Evolutionary conservation across 139 green algal genomes (phyloP), one percentile per base, ranked within the genome.

Genomic region (Chlamydomonas schloesseri): DNA sequence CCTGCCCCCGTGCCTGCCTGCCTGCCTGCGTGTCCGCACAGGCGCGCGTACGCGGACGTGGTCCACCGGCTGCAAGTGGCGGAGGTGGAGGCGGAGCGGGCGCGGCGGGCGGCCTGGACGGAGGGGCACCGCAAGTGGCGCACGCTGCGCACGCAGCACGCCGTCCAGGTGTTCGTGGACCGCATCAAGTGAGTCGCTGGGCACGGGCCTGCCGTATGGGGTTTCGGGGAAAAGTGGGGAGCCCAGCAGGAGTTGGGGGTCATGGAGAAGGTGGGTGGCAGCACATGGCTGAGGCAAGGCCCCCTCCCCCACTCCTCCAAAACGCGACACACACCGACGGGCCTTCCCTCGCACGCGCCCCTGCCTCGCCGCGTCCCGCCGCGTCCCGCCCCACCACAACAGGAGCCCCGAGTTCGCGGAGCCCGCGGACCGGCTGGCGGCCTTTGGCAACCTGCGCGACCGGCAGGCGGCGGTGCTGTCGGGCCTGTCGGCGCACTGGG

Each of bases 81-180:
- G 28, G 86, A 94, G 88, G 80, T 93, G 42, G 76, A 90, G 84
- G 60, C 62, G 65, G 91, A 94, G 77, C 74, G 75, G 17, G n/a
- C 29, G 8, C 82, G 89, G 33, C 82, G 89, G 28, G 64, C 83
- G 71, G 77, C 68, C 26, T 95, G 90, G 89, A 85, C 93, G 81
- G 87, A 80, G 46, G 93, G 81, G 0, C 76, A 92, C 29, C 58
- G 34, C 33, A 31, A 55, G 20, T 95, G 93, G 93, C 83, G 93
- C 21, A 88, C 82, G 5, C 82, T 94, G 65, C 90, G 89, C 73
- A 94, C 90, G 33, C 89, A 90, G n/a, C 91, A 95, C 76, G 87
- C 91, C 31, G 89, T 94, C 37, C 29, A 71, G 15, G 62, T 77
- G 0, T 94, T 94, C 69, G 89, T 90, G 47, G 68, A 89, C 5